Evolutionary conservation across 1,139 yeast species (phyloP), one percentile per base, ranked within the genome.

Genomic region (Wickerhamomyces sp.): DNA sequence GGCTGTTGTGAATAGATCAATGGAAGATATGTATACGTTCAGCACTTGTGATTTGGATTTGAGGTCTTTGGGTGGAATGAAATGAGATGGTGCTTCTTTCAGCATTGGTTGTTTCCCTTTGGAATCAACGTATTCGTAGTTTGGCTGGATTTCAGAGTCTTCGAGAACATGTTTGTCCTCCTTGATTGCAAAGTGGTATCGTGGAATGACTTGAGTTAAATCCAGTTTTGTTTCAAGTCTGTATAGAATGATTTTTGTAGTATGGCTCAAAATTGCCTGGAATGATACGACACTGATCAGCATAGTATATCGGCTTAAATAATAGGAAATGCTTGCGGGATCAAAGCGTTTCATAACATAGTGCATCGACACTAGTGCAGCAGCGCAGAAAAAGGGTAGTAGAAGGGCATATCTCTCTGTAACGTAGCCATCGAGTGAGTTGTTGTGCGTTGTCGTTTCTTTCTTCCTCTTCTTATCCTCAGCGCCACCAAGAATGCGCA

Each of bases 381-480:
- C 34, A 1, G 67, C 67, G 1, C 70, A 70, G 15, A 66, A 11
- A 4, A 72, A 38, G 0, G 80, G 78, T 52, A 69, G 49, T 9
- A 54, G 19, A 7, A 64, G 26, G 0, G 69, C 76, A 20, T 57
- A 58, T 13, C 50, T 31, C 42, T 57, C 38, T 33, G 43, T 36
- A 36, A 53, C 41, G 32, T 51, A 15, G 33, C 45, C 31, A 41
- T 49, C 51, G n/a, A n/a, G n/a, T n/a, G n/a, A n/a, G 19, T 18
- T 23, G 13, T 6, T 14, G 11, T 12, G 17, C 11, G 11, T 12
- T 18, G 32, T 28, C 16, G 26, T 23, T 24, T 7, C 16, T 30
- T 49, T 27, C 11, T 39, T 44, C 40, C 71, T 75, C 26, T 62
- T 55, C 46, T 74, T 79, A 47, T 75, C 78, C 53, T 62, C 75